Conservation (phyloP, 2,329 filamentous ascomycete genomes). For the Arachnomyces sp. region DNA sequence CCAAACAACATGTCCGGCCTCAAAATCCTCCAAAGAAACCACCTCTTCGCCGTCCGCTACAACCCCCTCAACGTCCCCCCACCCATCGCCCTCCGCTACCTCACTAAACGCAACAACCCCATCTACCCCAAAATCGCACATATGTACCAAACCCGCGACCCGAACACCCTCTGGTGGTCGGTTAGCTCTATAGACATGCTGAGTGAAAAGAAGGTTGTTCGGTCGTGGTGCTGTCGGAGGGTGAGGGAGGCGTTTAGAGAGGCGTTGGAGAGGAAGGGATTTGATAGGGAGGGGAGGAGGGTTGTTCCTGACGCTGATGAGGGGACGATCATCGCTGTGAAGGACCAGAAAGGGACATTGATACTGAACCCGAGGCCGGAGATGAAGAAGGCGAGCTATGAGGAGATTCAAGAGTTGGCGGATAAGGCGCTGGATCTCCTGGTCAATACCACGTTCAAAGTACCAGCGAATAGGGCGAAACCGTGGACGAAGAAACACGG, state of each 20-base stretch:
- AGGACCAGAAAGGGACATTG: too few relatives aligned
- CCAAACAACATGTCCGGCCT: too few relatives aligned
- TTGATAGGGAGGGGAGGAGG: constrained; percentile 26
- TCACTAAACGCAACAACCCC: constrained; percentile 21
- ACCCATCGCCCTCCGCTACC: constrained; percentile 24
- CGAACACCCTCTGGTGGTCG: constrained; percentile 42
- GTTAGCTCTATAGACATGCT: constrained; percentile 25
- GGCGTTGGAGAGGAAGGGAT: constrained; percentile 40
- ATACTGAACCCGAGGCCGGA: constrained; percentile 10
- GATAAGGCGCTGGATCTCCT: too few relatives aligned
- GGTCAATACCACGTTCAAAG: too few relatives aligned
- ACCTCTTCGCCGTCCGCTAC: constrained; percentile 17
- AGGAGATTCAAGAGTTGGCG: constrained; percentile 26
- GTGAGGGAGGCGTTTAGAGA: constrained; percentile 37
- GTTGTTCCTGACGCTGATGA: too few relatives aligned
- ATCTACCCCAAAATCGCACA: constrained; percentile 31
- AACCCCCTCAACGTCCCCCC: constrained; percentile 16
- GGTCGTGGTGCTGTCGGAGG: constrained; percentile 38
- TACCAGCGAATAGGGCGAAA: too few relatives aligned
- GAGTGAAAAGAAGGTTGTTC: constrained; percentile 36
- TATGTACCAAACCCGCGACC: constrained; percentile 29
- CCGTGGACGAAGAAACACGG: too few relatives aligned
- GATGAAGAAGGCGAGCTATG: constrained; percentile 29
- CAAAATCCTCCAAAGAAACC: constrained; percentile 4
- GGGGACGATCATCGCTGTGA: too few relatives aligned